Base-by-base conservation (phyloP, 495 filamentous ascomycete species). In the Penicillium simplicissimum region DNA sequence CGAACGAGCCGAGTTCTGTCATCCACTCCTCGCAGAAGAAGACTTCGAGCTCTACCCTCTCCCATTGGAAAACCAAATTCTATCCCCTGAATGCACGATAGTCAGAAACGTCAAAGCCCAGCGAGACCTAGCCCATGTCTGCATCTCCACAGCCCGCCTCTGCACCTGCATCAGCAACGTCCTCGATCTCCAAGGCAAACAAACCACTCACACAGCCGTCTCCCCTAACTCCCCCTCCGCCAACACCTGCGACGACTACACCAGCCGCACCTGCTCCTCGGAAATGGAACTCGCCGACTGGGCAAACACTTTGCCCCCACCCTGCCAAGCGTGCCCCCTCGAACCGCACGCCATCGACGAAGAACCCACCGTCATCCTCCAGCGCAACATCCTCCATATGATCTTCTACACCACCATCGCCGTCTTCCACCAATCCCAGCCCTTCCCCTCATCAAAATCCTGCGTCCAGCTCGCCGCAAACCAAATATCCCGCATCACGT, bases 401-500 rank as follows among this genome's bases (percentile, higher is more conserved):
- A 48, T 58, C 28, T 69, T 67, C 53, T 64, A 62, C 23, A 67
- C 64, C 9, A 58, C 63, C 5, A 53, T 69, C 33, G 63, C 64
- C 31, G 63, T 69, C 2, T 60, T 69, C 40, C 61, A 69, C 35
- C 67, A 69, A 55, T 47, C 60, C 4, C 58, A 63, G 8, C 61
- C 55, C 2, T 57, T 63, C 7, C 55, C 58, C 2, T 69, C 67
- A n/a, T 69, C 63, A 11, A 58, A 38, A 17, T 61, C 57, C 51
- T 66, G 64, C 49, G 59, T 63, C 1, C 48, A 59, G 33, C 58
- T 67, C 25, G 63, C 67, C 10, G 60, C 67, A 3, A 58, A 53
- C 13, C 64, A 69, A 43, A 69, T 69, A 28, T 64, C 64, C 1
- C 49, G 52, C 4, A 58, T 67, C 7, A 61, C 64, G 0, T 61